Evolutionary conservation across 768 basidiomycete genomes (phyloP), one percentile per base, ranked within the genome.

Genomic region (Lactarius akahatsu): DNA sequence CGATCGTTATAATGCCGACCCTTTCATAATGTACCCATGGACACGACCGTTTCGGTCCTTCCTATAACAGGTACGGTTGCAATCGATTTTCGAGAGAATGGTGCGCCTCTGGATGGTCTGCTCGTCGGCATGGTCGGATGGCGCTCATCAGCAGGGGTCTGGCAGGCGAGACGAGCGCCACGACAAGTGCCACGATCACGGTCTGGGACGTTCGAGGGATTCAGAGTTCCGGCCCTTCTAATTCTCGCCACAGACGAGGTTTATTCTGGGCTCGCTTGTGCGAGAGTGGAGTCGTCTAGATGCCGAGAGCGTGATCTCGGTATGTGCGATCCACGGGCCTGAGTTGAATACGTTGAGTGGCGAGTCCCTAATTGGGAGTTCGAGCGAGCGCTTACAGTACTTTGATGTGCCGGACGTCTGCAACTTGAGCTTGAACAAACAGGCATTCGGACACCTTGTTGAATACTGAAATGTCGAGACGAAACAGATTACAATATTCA

Each of bases 241-340:
- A 5, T 50, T 50, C n/a, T 28, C 26, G 50, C 23, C 47, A 47
- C n/a, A 50, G 47, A 50, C 47, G 47, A 50, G 47, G 23, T 50
- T 50, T 11, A 50, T 26, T 52, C 50, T 52, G 26, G 50, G 50
- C 50, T 52, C 50, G 50, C 50, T 52, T 52, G 26, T 23, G 47
- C n/a, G 13, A 50, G 1, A 13, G 11, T 50, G 11, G 47, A 52
- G 13, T 26, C 50, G 13, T 23, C 50, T 23, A 23, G 47, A 13
- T 50, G 45, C 20, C 0, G 0, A 23, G 23, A 23, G 36, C 36
- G 11, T 38, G 11, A 7, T 38, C 36, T 38, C 36, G 36, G 36
- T 38, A 38, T 38, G 36, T 13, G 36, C 36, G 11, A 11, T 38
- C 20, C 45, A 47, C 47, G 47, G 47, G 13, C 47, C 4, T 50